Conservation (phyloP, 2,329 filamentous ascomycete genomes). For the Diplocarpon mali region DNA sequence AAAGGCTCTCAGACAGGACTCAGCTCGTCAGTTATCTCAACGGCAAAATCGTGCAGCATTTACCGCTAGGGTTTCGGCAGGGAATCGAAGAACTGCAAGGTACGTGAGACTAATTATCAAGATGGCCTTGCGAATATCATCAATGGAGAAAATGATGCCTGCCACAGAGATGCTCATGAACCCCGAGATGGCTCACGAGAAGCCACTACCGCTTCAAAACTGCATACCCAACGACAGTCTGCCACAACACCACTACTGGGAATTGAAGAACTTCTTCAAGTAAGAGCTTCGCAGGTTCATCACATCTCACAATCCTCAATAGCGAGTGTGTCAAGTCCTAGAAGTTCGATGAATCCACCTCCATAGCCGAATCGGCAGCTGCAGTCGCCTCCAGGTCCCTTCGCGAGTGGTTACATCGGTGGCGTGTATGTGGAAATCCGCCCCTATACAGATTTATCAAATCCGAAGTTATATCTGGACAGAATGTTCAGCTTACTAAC, state of each 20-base stretch:
- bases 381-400: too few species aligned
- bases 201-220: slow-evolving; percentile 13
- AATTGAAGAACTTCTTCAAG: slow-evolving; percentile 16
- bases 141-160: slow-evolving; percentile 20
- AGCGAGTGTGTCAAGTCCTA: slow-evolving; percentile 10
- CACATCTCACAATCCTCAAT: slow-evolving; percentile 5
- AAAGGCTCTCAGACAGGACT: slow-evolving; percentile 23
- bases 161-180: slow-evolving; percentile 10
- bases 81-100: slow-evolving; percentile 6
- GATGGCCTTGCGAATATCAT: slow-evolving; percentile 18
- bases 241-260: slow-evolving; percentile 8
- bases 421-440: too few species aligned
- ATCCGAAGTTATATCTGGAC: too few species aligned
- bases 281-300: slow-evolving; percentile 18
- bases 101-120: slow-evolving; percentile 8
- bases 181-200: slow-evolving; percentile 10
- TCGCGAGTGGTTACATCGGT: too few species aligned
- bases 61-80: slow-evolving; percentile 9
- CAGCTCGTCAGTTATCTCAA: slow-evolving; percentile 23
- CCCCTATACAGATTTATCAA: too few species aligned
- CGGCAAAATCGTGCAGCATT: slow-evolving; percentile 21
- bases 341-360: slow-evolving; percentile 25
- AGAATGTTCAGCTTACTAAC: too few species aligned
- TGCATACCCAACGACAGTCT: slow-evolving; percentile 16
- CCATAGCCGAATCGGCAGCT: too few species aligned